Percentiles rank a stretch among this genome's conserved stretches.
phyloP scores from a whole-genome alignment of 2,329 filamentous ascomycete genomes.

The Pestalotiopsis fici region DNA sequence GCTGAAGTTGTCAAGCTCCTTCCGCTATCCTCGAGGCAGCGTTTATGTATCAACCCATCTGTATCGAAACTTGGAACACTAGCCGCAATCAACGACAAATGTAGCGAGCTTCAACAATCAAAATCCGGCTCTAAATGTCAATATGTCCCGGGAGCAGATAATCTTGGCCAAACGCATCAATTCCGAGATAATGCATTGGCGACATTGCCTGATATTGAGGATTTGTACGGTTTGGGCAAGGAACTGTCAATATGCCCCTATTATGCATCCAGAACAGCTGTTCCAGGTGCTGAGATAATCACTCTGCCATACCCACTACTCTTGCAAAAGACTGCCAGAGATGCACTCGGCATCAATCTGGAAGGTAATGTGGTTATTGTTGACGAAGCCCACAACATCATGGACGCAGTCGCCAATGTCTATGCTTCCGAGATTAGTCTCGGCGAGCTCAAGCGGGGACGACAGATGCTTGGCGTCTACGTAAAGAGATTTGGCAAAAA shows the following conservation, averaged over 20 bases:
- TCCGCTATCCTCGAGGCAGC: constrained; percentile 82
- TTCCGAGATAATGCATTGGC: constrained; percentile 87
- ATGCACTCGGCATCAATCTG: constrained; percentile 83
- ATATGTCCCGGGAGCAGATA: constrained; percentile 78
- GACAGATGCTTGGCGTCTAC: constrained; percentile 78
- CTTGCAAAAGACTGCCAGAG: constrained; percentile 81
- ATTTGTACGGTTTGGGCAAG: constrained; percentile 77
- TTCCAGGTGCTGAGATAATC: constrained; percentile 85
- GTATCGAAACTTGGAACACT: constrained; percentile 71
- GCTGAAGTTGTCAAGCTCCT: constrained; percentile 74
- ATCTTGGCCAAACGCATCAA: constrained; percentile 68
- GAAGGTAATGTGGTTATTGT: constrained; percentile 92
- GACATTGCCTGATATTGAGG: constrained; percentile 89
- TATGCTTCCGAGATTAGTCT: constrained; percentile 78
- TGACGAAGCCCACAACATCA: constrained; percentile 96
- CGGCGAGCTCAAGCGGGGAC: constrained; percentile 70
- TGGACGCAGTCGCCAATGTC: constrained; percentile 89
- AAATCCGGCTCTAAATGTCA: constrained; percentile 68
- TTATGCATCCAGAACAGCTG: constrained; percentile 85
- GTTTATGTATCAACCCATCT: constrained; percentile 84
- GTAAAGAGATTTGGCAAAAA: constrained; percentile 85
- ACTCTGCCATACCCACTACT: constrained; percentile 91
- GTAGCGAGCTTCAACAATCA: constrained; percentile 84
- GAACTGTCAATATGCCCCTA: constrained; percentile 87
- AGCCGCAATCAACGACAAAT: constrained; percentile 90